Conservation (phyloP, 2,329 filamentous ascomycete genomes). For the Xylaria sp. region DNA sequence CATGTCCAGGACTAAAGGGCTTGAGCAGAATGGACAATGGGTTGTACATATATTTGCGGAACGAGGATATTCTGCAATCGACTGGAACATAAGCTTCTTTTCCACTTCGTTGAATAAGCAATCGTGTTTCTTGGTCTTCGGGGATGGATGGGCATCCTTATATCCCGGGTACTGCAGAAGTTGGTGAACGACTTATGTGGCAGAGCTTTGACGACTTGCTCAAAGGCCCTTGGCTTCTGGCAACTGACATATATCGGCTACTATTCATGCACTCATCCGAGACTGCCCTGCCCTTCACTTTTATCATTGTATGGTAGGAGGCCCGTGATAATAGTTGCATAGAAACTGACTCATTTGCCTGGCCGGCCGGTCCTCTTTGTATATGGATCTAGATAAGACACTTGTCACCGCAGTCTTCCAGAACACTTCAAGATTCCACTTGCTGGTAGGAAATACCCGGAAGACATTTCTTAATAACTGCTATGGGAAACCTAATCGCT, state of each 20-base stretch:
- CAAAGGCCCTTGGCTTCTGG: slow-evolving; percentile 18
- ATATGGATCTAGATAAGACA: slow-evolving; percentile 27
- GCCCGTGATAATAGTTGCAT: slow-evolving; percentile 20
- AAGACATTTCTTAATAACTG: slow-evolving; percentile 9
- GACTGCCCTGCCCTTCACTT: slow-evolving; percentile 11
- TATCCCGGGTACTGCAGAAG: neutral
- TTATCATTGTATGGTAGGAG: slow-evolving; percentile 15
- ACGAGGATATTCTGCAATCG: neutral
- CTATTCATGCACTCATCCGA: slow-evolving; percentile 19
- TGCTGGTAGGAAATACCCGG: neutral
- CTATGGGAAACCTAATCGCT: slow-evolving; percentile 8
- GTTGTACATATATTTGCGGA: no score
- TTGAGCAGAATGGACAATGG: no score
- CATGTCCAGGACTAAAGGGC: no score
- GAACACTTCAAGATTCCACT: slow-evolving; percentile 26
- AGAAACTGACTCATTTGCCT: slow-evolving; percentile 15
- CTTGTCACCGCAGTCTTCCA: slow-evolving; percentile 20
- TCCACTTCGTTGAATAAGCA: neutral
- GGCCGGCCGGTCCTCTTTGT: slow-evolving; percentile 22
- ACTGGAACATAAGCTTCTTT: neutral
- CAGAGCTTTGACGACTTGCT: slow-evolving; percentile 2
- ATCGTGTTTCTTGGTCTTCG: no score
- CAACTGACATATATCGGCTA: slow-evolving; percentile 16
- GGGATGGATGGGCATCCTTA: neutral
- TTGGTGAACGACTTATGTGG: slow-evolving; percentile 15